Conservation (phyloP, 306 rosid genomes). For the Gastrolobium bilobum region DNA sequence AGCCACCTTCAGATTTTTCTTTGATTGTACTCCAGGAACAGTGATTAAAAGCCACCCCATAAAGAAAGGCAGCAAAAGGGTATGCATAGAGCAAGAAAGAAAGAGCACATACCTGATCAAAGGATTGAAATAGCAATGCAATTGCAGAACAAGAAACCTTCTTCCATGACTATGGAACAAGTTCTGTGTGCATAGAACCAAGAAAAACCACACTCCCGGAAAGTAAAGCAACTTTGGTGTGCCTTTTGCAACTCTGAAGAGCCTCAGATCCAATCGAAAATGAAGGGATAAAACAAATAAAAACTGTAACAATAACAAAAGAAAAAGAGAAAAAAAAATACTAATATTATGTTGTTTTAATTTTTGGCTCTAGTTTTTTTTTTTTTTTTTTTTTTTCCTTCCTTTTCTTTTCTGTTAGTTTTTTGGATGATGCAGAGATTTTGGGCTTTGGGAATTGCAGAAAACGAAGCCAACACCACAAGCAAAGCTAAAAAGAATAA, state of each 20-base stretch:
- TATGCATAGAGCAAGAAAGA: conserved; percentile 3
- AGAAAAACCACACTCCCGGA: conserved; percentile 46
- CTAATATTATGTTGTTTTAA: conserved; percentile 19
- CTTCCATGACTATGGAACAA: conserved; percentile 58
- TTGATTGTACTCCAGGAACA: conserved; percentile 45
- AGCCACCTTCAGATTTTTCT: conserved; percentile 49
- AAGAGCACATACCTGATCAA: conserved; percentile 59
- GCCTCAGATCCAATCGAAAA: conserved; percentile 92
- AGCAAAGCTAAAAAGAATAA: conserved; percentile 55
- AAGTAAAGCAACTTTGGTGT: conserved; percentile 66
- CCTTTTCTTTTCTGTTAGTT: conserved; percentile 42
- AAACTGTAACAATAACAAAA: conserved; percentile 43
- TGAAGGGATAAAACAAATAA: conserved; percentile 51
- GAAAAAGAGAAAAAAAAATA: conserved; percentile 18
- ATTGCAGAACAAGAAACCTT: conserved; percentile 53
- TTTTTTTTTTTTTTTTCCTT: neutral
- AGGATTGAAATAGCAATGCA: conserved; percentile 53
- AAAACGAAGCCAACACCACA: conserved; percentile 55
- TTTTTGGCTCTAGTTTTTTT: neutral
- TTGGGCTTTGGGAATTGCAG: conserved; percentile 48
- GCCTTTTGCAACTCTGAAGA: conserved; percentile 58
- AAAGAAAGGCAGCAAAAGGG: conserved; percentile 50
- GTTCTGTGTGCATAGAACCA: conserved; percentile 21
- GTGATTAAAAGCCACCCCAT: conserved; percentile 25
- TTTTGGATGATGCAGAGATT: conserved; percentile 38